Evolutionary conservation across 805 yeast genomes (phyloP).

Genomic region (Cyberlindnera mycetangii): DNA sequence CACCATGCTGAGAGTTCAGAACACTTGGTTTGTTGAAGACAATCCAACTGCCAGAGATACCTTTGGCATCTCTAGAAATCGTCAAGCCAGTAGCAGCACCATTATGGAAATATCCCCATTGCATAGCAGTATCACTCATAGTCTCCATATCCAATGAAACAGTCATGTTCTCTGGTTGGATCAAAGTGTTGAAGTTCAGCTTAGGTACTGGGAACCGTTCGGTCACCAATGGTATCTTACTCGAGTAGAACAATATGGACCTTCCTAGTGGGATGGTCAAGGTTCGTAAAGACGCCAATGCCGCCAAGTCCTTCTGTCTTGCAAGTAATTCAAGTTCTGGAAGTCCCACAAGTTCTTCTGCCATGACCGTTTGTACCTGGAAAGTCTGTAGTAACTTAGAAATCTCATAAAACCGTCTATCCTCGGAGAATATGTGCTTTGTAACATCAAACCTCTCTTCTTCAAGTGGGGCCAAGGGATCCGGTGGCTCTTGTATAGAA

Average conservation of each 20-base stretch:
- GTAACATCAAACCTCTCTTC: conserved; percentile 68
- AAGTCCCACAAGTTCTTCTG: conserved; percentile 26
- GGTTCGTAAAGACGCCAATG: conserved; percentile 65
- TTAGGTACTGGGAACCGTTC: conserved; percentile 81
- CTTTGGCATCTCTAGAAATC: conserved; percentile 63
- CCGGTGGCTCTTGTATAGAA: conserved; percentile 41
- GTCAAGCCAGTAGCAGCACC: conserved; percentile 88
- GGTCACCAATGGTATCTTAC: conserved; percentile 74
- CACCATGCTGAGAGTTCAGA: conserved; percentile 84
- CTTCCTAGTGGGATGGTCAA: conserved; percentile 75
- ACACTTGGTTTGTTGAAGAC: conserved; percentile 69
- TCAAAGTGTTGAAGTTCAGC: conserved; percentile 62
- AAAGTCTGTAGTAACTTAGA: conserved; percentile 70
- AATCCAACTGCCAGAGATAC: conserved; percentile 88
- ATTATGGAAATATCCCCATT: conserved; percentile 90
- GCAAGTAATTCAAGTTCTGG: conserved; percentile 56
- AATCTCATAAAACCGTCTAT: conserved; percentile 76
- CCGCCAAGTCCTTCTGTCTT: conserved; percentile 56
- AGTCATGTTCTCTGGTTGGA: conserved; percentile 65
- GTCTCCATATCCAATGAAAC: conserved; percentile 55
- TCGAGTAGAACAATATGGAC: conserved; percentile 66
- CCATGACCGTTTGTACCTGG: conserved; percentile 52
- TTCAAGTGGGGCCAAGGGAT: conserved; percentile 58
- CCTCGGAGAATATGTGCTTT: conserved; percentile 68
- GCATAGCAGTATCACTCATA: conserved; percentile 45